These are phyloP conservation scores for Penicillium riverlandense DNA, from an alignment of 495 filamentous ascomycete species.

Conservation along the genomic window DNA sequence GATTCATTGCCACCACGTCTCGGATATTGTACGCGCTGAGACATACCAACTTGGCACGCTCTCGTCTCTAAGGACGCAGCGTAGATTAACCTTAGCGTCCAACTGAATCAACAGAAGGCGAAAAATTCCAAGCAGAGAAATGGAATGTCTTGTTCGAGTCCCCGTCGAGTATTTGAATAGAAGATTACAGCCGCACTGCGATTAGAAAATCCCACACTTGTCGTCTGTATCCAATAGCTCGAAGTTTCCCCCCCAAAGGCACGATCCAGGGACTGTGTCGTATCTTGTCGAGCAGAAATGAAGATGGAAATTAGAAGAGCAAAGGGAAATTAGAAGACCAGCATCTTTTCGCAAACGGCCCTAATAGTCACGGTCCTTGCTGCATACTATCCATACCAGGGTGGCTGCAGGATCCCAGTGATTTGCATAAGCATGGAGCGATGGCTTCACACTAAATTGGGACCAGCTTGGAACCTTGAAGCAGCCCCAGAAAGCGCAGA, in stretches of 20 bases:
- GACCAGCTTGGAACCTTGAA: constrained; percentile 2
- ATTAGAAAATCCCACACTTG: too few relatives aligned
- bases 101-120: background rate
- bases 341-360: constrained; percentile 22
- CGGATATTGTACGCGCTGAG: background rate
- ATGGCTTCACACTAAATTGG: background rate
- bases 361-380: constrained; percentile 17
- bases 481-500: constrained; percentile 11
- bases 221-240: too few relatives aligned
- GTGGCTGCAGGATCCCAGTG: constrained; percentile 26
- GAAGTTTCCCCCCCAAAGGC: too few relatives aligned
- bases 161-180: too few relatives aligned
- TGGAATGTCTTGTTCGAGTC: too few relatives aligned
- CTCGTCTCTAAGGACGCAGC: background rate
- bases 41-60: background rate
- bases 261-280: too few relatives aligned
- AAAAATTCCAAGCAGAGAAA: background rate
- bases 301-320: constrained; percentile 6
- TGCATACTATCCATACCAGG: constrained; percentile 27
- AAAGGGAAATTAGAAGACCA: constrained; percentile 19
- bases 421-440: constrained; percentile 15
- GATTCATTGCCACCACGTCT: background rate
- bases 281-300: constrained; percentile 7
- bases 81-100: background rate
- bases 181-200: too few relatives aligned